Evolutionary conservation across 495 filamentous ascomycete species (phyloP), one percentile per base, ranked within the genome.

Genomic region (Clohesyomyces aquaticus): DNA sequence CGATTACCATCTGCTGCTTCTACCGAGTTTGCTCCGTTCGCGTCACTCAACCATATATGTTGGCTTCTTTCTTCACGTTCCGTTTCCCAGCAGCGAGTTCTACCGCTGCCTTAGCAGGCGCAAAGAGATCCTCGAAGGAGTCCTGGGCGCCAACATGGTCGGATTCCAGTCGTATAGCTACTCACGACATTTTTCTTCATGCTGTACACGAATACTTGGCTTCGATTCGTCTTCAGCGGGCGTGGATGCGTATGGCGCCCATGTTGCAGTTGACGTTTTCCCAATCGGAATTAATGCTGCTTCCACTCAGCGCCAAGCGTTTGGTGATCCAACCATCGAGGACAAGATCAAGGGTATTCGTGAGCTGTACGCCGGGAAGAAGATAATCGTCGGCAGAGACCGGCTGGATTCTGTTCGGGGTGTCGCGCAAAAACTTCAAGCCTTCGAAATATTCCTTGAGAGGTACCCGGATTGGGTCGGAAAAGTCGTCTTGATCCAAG

Each of bases 121-220:
- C 58, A 96, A 95, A 74, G 90, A 95, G 70, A 81, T 97, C 1
- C 79, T 97, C 10, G 89, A 91, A 64, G 93, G 93, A 26, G 85
- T 96, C 52, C 80, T 97, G 22, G 91, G 91, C 12, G 85, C 93
- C 41, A 96, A 96, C 72, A 86, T 96, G 81, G 81, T 97, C 61
- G 91, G 89, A 0, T 96, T 97, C 78, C 93, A 97, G 75, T 92
- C 91, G 2, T 91, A 88, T 76, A 92, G 91, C 69, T 96, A 95
- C 72, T 92, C 91, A 11, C 84, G 90, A 1, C 93, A 97, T 72
- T 97, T 97, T 68, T 84, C 88, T 10, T 96, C 91, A 29, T 96
- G 90, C 76, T 97, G 93, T 75, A 93, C 89, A 2, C 83, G 92
- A 8, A 87, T 97, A 19, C 78, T 97, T 8, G 89, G 87, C 6